Conservation (phyloP, 1,284 basidiomycete species). For the Fomitopsis pinicola region DNA sequence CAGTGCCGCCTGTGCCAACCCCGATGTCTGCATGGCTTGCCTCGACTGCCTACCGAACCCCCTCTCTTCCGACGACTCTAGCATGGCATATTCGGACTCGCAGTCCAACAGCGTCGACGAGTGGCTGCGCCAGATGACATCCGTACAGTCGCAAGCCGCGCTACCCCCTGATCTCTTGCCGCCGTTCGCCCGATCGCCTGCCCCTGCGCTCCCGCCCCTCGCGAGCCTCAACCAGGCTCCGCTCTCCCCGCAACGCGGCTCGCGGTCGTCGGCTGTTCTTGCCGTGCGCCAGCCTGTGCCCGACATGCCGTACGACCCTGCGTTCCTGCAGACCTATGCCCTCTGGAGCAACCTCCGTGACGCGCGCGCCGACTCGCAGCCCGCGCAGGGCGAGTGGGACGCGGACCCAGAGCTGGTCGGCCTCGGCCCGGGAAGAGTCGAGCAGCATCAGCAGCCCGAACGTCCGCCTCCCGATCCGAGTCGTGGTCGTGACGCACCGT, state of each 20-base stretch:
- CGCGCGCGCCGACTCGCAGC: background rate
- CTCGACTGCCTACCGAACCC: slow-evolving; percentile 50
- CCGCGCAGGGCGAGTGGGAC: slow-evolving; percentile 15
- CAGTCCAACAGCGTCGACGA: slow-evolving; percentile 41
- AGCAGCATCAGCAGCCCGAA: slow-evolving; percentile 29
- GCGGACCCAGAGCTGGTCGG: background rate
- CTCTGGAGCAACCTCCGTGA: slow-evolving; percentile 17
- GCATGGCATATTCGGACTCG: slow-evolving; percentile 16
- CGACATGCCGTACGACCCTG: slow-evolving; percentile 16
- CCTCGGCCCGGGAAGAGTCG: slow-evolving; percentile 9
- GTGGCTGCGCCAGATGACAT: slow-evolving; percentile 40
- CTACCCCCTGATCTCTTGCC: background rate
- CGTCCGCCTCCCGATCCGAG: background rate
- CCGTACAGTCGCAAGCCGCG: background rate
- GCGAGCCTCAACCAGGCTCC: background rate
- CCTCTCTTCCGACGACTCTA: slow-evolving; percentile 26
- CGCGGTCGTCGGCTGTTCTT: background rate
- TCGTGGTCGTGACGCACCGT: background rate
- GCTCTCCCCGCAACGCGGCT: background rate
- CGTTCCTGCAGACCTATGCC: slow-evolving; percentile 18
- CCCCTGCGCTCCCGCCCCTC: background rate
- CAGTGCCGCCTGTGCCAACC: slow-evolving; percentile 38
- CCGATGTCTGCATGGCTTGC: slow-evolving; percentile 48
- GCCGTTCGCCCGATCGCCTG: background rate
- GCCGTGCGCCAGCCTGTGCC: slow-evolving; percentile 2